Evolutionary conservation across 768 basidiomycete species (phyloP).

Genomic region (Leccinum imitatum): DNA sequence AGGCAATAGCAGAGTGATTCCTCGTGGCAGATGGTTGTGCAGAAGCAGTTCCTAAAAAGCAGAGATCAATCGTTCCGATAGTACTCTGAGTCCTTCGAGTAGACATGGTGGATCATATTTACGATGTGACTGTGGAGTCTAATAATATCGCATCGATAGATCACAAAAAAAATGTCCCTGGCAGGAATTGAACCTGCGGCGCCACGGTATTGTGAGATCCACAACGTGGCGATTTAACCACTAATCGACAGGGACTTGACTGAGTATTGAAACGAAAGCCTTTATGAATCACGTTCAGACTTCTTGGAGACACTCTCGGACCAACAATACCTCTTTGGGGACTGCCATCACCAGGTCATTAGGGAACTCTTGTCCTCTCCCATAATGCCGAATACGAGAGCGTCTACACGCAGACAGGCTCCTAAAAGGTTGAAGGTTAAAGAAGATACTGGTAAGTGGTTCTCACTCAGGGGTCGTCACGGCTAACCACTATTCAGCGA

Average conservation of each 20-base stretch:
- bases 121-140: too few relatives aligned
- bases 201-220: constrained; percentile 36
- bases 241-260: constrained; percentile 41
- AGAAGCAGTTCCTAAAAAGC: constrained; percentile 80
- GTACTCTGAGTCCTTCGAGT: constrained; percentile 10
- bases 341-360: not conserved
- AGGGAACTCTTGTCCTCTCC: not conserved
- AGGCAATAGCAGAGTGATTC: constrained; percentile 72
- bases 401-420: constrained; percentile 3
- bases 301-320: too few relatives aligned
- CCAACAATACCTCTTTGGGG: too few relatives aligned
- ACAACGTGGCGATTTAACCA: constrained; percentile 45
- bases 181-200: constrained; percentile 38
- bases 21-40: constrained; percentile 78
- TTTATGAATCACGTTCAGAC: too few relatives aligned
- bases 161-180: constrained; percentile 31
- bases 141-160: too few relatives aligned
- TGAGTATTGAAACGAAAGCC: not conserved
- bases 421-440: not conserved
- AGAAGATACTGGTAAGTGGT: constrained; percentile 1
- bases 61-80: constrained; percentile 49
- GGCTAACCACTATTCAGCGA: not conserved
- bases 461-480: too few relatives aligned
- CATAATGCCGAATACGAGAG: constrained; percentile 17
- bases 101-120: constrained; percentile 12